Conservation (phyloP, 306 rosid species). For the Albizia julibrissin region DNA sequence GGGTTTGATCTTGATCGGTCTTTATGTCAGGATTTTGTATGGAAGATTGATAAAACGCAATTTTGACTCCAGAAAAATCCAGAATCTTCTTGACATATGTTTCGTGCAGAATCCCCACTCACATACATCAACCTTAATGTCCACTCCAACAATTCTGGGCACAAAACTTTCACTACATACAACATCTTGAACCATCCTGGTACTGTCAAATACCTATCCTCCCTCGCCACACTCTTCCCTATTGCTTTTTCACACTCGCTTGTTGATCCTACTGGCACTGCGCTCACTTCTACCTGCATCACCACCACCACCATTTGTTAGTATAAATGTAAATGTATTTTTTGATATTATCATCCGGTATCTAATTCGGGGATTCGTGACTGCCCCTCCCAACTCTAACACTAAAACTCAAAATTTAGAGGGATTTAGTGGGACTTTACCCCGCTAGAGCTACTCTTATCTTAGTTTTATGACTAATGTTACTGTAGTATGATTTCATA, state of each 20-base stretch:
- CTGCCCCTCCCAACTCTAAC: too few relatives aligned
- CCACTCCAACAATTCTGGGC: slow-evolving; percentile 17
- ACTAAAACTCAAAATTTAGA: too few relatives aligned
- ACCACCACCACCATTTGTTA: background rate
- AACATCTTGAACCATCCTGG: slow-evolving; percentile 10
- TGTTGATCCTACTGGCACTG: background rate
- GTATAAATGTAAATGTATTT: too few relatives aligned
- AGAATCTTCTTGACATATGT: background rate
- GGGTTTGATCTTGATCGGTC: background rate
- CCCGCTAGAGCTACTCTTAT: too few relatives aligned
- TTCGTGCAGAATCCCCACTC: background rate
- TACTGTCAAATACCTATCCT: background rate
- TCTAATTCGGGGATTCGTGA: too few relatives aligned
- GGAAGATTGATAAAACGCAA: background rate
- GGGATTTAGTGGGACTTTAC: too few relatives aligned
- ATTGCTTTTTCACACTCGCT: background rate
- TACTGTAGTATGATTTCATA: too few relatives aligned
- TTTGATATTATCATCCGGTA: too few relatives aligned
- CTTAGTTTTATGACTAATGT: too few relatives aligned
- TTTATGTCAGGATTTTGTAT: background rate
- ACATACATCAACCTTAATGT: background rate
- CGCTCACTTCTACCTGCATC: background rate
- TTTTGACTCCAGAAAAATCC: background rate
- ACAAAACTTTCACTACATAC: background rate
- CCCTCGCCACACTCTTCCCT: background rate